A percentile compares a stretch with the other conserved stretches of the same genome.
These are phyloP conservation scores for Pholiota conissans DNA, from an alignment of 768 basidiomycete species.

Conservation along the genomic window DNA sequence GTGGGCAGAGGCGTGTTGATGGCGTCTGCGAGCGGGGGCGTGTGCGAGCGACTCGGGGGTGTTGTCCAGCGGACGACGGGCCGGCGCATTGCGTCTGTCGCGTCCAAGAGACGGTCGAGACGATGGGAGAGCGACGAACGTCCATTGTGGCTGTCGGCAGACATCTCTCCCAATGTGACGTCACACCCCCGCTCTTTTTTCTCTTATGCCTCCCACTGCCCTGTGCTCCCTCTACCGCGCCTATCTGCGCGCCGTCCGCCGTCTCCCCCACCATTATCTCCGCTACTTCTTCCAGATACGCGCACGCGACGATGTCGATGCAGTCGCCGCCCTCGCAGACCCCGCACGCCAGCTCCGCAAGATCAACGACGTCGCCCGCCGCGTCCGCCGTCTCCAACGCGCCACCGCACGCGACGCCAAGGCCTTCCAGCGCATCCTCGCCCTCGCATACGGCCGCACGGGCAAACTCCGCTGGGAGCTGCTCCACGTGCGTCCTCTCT, in stretches of 20 bases:
- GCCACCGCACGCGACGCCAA: neutral
- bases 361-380: neutral
- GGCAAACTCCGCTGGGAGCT: conserved; percentile 10
- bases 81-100: neutral
- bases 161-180: conserved; percentile 25
- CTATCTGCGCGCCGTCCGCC: conserved; percentile 7
- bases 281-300: conserved; percentile 6
- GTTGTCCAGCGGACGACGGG: conserved; percentile 49
- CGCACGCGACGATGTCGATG: conserved; percentile 7
- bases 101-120: conserved; percentile 21
- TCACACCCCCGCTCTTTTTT: conserved; percentile 24
- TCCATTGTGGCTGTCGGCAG: conserved; percentile 14
- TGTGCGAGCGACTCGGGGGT: conserved; percentile 6
- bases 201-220: conserved; percentile 4
- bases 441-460: conserved; percentile 47
- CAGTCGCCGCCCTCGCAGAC: neutral
- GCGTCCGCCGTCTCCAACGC: conserved; percentile 3
- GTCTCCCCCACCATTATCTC: conserved; percentile 5
- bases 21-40: conserved; percentile 18
- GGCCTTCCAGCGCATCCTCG: conserved; percentile 55
- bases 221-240: conserved; percentile 1
- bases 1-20: conserved; percentile 38
- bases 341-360: conserved; percentile 3
- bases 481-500: conserved; percentile 65
- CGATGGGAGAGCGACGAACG: conserved; percentile 19